Evolutionary conservation across 768 basidiomycete genomes (phyloP).

Genomic region (Lentinus brumalis): DNA sequence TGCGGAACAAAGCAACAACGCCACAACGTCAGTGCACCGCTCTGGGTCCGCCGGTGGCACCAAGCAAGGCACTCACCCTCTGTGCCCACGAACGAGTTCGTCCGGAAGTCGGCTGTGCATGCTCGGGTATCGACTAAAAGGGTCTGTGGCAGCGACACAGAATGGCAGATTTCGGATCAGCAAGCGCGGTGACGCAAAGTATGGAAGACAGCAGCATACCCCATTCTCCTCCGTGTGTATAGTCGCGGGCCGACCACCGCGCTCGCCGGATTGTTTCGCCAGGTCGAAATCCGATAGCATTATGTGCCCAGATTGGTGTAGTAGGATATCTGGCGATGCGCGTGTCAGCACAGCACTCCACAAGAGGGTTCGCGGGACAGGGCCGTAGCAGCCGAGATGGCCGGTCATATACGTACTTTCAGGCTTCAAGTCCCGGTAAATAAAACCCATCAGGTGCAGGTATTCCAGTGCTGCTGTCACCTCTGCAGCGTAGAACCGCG

Average conservation of each 20-base stretch:
- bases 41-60: constrained; percentile 5
- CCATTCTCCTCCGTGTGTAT: constrained; percentile 90
- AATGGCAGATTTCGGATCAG: constrained; percentile 11
- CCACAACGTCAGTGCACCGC: constrained; percentile 18
- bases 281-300: constrained; percentile 99
- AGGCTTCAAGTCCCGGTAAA: constrained; percentile 98
- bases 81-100: constrained; percentile 98
- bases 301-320: constrained; percentile 98
- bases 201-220: constrained; percentile 49
- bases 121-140: constrained; percentile 96
- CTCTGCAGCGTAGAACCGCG: constrained; percentile 98
- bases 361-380: constrained; percentile 14
- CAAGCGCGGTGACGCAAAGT: constrained; percentile 10
- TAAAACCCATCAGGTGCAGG: constrained; percentile 98
- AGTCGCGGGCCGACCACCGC: constrained; percentile 82
- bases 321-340: constrained; percentile 75
- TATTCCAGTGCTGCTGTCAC: constrained; percentile 98
- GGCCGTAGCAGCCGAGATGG: neutral
- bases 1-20: constrained; percentile 29
- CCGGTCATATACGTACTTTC: constrained; percentile 75
- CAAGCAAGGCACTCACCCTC: constrained; percentile 63
- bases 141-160: constrained; percentile 47
- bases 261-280: constrained; percentile 91
- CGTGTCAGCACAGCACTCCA: constrained; percentile 18
- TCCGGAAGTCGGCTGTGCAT: constrained; percentile 96